These are phyloP conservation scores for Trapa bicornis DNA, from an alignment of 345 rosid genomes.

Conservation along the genomic window DNA sequence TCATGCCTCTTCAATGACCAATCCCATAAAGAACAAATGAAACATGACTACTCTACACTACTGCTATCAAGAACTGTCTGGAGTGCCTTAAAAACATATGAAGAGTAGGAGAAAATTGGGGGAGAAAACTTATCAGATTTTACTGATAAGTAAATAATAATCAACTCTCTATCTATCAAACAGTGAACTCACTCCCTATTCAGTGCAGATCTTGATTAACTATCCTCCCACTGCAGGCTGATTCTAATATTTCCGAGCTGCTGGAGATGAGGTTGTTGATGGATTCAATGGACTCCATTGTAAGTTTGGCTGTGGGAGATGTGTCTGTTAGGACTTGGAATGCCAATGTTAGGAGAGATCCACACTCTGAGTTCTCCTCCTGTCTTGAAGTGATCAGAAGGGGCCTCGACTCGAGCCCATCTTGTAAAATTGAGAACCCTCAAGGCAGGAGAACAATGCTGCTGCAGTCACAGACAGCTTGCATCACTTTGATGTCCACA, in stretches of 20 bases:
- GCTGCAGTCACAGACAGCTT: conserved; percentile 87
- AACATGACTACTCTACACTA: not conserved
- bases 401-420: conserved; percentile 79
- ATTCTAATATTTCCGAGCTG: conserved; percentile 61
- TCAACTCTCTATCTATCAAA: conserved; percentile 11
- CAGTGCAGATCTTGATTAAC: conserved; percentile 11
- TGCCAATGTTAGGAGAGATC: conserved; percentile 74
- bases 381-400: conserved; percentile 71
- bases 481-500: conserved; percentile 66
- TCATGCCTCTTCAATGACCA: too few species aligned
- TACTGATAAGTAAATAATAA: conserved; percentile 11
- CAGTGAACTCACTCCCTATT: not conserved
- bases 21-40: not conserved
- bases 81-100: not conserved
- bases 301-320: conserved; percentile 60
- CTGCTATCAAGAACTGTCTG: not conserved
- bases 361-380: conserved; percentile 77
- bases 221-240: conserved; percentile 75
- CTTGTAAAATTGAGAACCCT: conserved; percentile 88
- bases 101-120: not conserved
- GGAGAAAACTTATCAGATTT: conserved; percentile 15
- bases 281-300: conserved; percentile 74
- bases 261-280: conserved; percentile 64
- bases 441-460: conserved; percentile 67
- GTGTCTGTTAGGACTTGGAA: conserved; percentile 57